Evolutionary conservation across 495 filamentous ascomycete genomes (phyloP).

Genomic region (Copromyces sp.): DNA sequence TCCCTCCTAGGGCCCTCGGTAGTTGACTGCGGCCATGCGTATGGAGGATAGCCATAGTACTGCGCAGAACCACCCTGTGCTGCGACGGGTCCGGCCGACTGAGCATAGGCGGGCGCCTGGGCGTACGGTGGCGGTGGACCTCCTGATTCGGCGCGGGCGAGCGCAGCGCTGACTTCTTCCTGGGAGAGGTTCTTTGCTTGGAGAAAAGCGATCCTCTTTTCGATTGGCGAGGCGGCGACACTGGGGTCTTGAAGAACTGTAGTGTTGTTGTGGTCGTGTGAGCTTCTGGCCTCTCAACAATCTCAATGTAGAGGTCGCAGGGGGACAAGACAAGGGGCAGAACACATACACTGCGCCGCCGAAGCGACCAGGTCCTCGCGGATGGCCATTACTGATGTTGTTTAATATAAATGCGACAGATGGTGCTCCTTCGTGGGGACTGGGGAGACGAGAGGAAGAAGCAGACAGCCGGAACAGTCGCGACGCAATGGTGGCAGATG

Average conservation of each 20-base stretch:
- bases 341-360: constrained; percentile 48
- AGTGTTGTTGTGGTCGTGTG: constrained; percentile 1
- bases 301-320: constrained; percentile 6
- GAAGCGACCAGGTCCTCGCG: constrained; percentile 80
- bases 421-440: not conserved
- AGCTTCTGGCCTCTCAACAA: not conserved
- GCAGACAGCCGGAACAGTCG: not conserved
- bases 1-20: constrained; percentile 70
- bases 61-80: constrained; percentile 37
- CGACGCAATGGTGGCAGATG: not conserved
- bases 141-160: constrained; percentile 58
- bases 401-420: not conserved
- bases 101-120: constrained; percentile 24
- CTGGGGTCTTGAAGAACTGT: constrained; percentile 88
- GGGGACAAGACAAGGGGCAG: constrained; percentile 24
- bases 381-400: constrained; percentile 49
- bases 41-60: constrained; percentile 60
- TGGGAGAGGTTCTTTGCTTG: constrained; percentile 95
- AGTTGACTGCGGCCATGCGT: constrained; percentile 51
- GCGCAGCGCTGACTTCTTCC: constrained; percentile 81
- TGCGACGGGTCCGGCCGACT: constrained; percentile 28
- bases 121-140: constrained; percentile 38
- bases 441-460: not conserved
- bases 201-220: constrained; percentile 86
- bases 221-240: constrained; percentile 79